Base-by-base conservation (phyloP, 345 rosid genomes). In the Boechera divaricarpa region DNA sequence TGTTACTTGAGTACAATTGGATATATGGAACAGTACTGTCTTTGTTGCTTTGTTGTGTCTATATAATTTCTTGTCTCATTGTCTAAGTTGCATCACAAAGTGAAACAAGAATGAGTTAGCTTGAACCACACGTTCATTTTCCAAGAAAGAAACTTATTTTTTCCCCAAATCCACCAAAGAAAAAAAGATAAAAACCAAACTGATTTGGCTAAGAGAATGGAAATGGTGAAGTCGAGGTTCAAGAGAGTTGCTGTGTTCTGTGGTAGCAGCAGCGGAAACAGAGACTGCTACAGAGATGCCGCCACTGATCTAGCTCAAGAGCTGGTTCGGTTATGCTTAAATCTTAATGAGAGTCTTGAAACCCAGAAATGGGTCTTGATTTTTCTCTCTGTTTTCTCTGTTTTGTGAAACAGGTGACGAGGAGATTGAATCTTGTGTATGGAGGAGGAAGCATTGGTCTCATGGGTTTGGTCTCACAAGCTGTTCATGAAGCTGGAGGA, bases 361-460 rank as follows among this genome's bases (percentile, higher is more conserved):
- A 68, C 12, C 56, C 52, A 49, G 42, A 72, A 48, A 65, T 10
- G 41, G 51, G 28, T 73, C 51, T 67, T 72, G 49, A 70, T 35
- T 64, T 32, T 42, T 18, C 11, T 12, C 10, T 5, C 16, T 18
- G 48, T 11, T 33, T 44, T 13, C 10, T 47, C 10, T 55, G 63
- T 8, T 36, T 63, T 28, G 4, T 28, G 42, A 29, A 72, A 44
- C 52, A 92, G 98, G 89, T 94, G 58, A 83, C 70, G 24, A 94
- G 82, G 71, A 87, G 89, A 73, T 59, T 90, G 81, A 90, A 89
- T 77, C 97, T 94, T 75, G 97, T 94, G 33, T 94, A 92, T 70
- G 98, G 98, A 42, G 98, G 98, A 68, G 98, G 98, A 16, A 94
- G 98, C 63, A 85, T 89, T 78, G 98, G 97, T 49, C 84, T 94